Evolutionary conservation across 352 stramenopile genomes (phyloP), one percentile per base, ranked within the genome.

Genomic region (Blastocystis sp.): DNA sequence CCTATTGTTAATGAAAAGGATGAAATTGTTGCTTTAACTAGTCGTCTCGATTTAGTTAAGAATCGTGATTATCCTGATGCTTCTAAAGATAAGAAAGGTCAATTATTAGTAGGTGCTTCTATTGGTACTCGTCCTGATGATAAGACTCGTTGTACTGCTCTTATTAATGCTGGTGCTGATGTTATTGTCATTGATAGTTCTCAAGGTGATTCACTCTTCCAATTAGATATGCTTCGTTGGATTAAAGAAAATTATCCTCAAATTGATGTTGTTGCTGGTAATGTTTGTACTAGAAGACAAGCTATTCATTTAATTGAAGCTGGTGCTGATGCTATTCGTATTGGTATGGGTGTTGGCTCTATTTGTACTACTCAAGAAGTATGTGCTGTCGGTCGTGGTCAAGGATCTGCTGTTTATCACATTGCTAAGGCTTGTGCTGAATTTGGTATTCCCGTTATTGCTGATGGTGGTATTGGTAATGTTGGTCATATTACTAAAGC

Each of bases 311-410:
- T 99, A 16, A 99, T 99, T 57, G 77, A 95, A 40, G 90, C 90
- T 25, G 92, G 92, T 36, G 91, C 86, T 10, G 91, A 99, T 66
- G 92, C 88, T n/a, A 77, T 99, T 40, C 88, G 94, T 64, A 88
- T 99, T 36, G 92, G 92, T 58, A 99, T 99, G 92, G 92, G 92
- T 64, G 89, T 95, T 31, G 92, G 92, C 58, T 95, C 85, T 49
- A 98, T 99, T 70, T 98, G 91, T 75, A 99, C 92, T 31, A 98
- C 92, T 21, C 92, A 99, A 75, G 91, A 98, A 73, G 65, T 72
- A 18, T 72, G 67, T 44, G 91, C 91, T 19, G 89, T 96, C 16
- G 91, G 91, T 31, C 84, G 91, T 64, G 90, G 88, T 4, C 91
- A 98, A 75, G 91, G 87, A 7, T 96, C 87, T 56, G 83, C 91